These are phyloP conservation scores for Chloranthus sessilifolius DNA, from an alignment of 164 flowering plant species.

Conservation along the genomic window DNA sequence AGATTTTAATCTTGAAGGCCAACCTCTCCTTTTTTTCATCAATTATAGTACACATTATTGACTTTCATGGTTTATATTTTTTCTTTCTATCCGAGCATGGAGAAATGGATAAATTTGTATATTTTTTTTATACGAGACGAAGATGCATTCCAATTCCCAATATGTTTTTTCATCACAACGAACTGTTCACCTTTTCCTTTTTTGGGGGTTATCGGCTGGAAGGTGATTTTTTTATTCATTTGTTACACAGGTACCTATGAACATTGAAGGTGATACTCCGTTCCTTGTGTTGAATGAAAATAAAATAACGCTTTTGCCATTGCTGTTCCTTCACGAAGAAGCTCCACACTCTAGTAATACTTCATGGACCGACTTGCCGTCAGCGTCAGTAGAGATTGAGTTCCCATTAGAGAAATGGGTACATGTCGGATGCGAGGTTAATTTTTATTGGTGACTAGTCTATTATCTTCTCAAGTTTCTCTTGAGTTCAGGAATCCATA, in stretches of 20 bases:
- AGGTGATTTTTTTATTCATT: neutral
- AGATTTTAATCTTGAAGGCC: too few relatives aligned
- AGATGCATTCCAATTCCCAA: neutral
- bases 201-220: neutral
- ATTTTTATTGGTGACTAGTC: constrained; percentile 3
- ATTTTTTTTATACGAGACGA: neutral
- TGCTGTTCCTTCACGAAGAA: constrained; percentile 31
- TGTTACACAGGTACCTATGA: constrained; percentile 25
- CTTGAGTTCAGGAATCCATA: neutral
- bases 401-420: constrained; percentile 57
- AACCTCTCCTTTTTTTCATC: too few relatives aligned
- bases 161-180: neutral
- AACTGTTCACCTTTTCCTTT: neutral
- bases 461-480: too few relatives aligned
- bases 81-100: neutral
- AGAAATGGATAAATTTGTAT: neutral
- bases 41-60: too few relatives aligned
- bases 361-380: constrained; percentile 28
- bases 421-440: constrained; percentile 82
- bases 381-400: constrained; percentile 28
- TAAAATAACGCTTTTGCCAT: constrained; percentile 37
- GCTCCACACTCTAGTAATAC: constrained; percentile 22
- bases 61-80: neutral
- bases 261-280: constrained; percentile 25
- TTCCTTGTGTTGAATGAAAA: constrained; percentile 45